phyloP scores from a whole-genome alignment of 305 asterid species.

The Ruellia speciosa region DNA sequence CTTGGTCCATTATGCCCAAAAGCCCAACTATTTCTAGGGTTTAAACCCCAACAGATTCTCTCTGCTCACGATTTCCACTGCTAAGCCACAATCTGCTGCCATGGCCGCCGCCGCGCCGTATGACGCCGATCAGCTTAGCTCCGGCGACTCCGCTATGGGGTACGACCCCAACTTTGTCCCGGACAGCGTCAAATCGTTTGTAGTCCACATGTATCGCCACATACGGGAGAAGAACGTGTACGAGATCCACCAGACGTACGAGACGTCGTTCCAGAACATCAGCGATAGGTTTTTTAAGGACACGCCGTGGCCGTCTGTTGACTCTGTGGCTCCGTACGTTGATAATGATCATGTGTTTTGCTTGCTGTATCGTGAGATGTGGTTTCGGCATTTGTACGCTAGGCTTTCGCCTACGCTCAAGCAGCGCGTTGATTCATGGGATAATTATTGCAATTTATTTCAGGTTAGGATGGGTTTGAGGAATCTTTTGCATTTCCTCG shows the following conservation, averaged over 20 bases:
- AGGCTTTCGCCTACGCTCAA: constrained; percentile 67
- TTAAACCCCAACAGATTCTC: not conserved
- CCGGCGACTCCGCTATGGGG: constrained; percentile 31
- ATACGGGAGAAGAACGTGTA: constrained; percentile 87
- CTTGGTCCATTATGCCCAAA: not conserved
- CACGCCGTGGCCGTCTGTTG: constrained; percentile 85
- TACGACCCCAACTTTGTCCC: constrained; percentile 86
- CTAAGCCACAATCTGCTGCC: constrained; percentile 10
- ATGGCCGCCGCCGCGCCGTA: constrained; percentile 18
- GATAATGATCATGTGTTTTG: constrained; percentile 90
- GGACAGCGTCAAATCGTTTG: constrained; percentile 83
- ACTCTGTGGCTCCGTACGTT: constrained; percentile 68
- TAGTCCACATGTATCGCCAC: constrained; percentile 77
- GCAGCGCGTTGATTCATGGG: constrained; percentile 91
- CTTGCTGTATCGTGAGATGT: constrained; percentile 90
- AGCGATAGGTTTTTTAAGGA: constrained; percentile 88
- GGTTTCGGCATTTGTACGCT: constrained; percentile 87
- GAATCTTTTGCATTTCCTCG: not conserved
- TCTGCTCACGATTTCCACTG: not conserved
- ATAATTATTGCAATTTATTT: constrained; percentile 76
- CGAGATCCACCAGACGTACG: constrained; percentile 96
- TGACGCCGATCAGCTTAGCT: constrained; percentile 27
- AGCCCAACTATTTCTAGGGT: not conserved
- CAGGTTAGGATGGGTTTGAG: constrained; percentile 35
- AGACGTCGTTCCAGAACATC: constrained; percentile 68